Evolutionary conservation across 1,139 yeast species (phyloP).

Genomic region (Candida glucosophila): DNA sequence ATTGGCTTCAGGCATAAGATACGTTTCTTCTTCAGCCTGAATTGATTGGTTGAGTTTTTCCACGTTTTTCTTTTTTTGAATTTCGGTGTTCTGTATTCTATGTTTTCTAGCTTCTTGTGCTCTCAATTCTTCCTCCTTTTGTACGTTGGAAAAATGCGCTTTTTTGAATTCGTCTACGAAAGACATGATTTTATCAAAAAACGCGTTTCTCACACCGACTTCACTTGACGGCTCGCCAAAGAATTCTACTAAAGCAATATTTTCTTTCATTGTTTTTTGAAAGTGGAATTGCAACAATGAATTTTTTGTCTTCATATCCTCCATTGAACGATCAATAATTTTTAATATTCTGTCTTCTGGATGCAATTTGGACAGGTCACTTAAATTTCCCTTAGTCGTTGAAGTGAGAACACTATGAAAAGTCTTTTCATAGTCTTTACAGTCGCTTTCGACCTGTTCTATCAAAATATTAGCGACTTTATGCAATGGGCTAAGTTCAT

Average conservation of each 20-base stretch:
- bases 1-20: slow-evolving; percentile 5
- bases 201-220: slow-evolving; percentile 28
- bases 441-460: slow-evolving; percentile 69
- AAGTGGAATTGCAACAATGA: slow-evolving; percentile 49
- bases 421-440: slow-evolving; percentile 49
- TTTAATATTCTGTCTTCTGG: slow-evolving; percentile 65
- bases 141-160: slow-evolving; percentile 39
- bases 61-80: slow-evolving; percentile 26
- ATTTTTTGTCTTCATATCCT: slow-evolving; percentile 58
- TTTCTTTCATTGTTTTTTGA: slow-evolving; percentile 43
- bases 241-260: slow-evolving; percentile 57
- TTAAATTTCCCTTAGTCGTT: slow-evolving; percentile 62
- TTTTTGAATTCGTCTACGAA: slow-evolving; percentile 35
- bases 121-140: slow-evolving; percentile 38
- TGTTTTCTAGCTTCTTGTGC: slow-evolving; percentile 31
- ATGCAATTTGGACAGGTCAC: slow-evolving; percentile 59
- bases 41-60: too few species aligned
- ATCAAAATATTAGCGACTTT: slow-evolving; percentile 62
- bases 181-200: slow-evolving; percentile 27
- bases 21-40: slow-evolving; percentile 7
- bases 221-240: slow-evolving; percentile 79
- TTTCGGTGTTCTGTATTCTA: too few species aligned
- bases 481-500: slow-evolving; percentile 59
- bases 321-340: slow-evolving; percentile 39
- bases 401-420: slow-evolving; percentile 50